Evolutionary conservation across 331 rosid species (phyloP).

Genomic region (Cydonia oblonga): DNA sequence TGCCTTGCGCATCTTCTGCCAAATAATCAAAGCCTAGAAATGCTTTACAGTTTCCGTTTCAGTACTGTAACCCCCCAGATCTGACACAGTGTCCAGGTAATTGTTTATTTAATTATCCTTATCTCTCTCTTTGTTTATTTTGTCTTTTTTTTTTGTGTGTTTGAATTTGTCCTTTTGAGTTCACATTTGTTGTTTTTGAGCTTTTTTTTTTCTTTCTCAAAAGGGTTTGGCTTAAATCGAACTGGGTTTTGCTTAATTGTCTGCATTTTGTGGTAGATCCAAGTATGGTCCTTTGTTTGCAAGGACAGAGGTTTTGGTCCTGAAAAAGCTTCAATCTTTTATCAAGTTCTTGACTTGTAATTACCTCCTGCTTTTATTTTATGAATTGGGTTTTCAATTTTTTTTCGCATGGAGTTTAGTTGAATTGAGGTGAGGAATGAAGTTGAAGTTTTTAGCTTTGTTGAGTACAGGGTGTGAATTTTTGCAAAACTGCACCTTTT

Average conservation of each 20-base stretch:
- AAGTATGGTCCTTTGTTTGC: neutral
- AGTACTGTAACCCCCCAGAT: conserved; percentile 31
- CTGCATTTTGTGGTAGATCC: conserved; percentile 35
- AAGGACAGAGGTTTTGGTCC: neutral
- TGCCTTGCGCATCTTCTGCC: neutral
- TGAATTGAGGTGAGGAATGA: neutral
- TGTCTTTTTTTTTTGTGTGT: neutral
- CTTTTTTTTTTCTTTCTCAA: neutral
- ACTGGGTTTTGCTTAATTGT: neutral
- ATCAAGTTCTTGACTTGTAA: conserved; percentile 3
- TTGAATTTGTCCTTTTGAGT: neutral
- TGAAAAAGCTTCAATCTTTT: conserved; percentile 10
- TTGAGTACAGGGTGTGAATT: neutral
- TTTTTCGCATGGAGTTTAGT: neutral
- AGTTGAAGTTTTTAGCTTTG: neutral
- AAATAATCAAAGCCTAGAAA: conserved; percentile 19
- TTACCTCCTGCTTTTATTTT: neutral
- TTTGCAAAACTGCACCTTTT: neutral
- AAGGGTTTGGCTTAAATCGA: conserved; percentile 10
- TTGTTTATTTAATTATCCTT: too few relatives aligned
- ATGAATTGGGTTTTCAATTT: neutral
- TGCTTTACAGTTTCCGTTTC: conserved; percentile 14
- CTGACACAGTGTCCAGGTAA: conserved; percentile 27
- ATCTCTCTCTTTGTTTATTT: neutral
- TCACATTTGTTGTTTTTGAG: neutral